phyloP scores from a whole-genome alignment of 768 basidiomycete genomes.

The Tricholoma bakamatsutake region DNA sequence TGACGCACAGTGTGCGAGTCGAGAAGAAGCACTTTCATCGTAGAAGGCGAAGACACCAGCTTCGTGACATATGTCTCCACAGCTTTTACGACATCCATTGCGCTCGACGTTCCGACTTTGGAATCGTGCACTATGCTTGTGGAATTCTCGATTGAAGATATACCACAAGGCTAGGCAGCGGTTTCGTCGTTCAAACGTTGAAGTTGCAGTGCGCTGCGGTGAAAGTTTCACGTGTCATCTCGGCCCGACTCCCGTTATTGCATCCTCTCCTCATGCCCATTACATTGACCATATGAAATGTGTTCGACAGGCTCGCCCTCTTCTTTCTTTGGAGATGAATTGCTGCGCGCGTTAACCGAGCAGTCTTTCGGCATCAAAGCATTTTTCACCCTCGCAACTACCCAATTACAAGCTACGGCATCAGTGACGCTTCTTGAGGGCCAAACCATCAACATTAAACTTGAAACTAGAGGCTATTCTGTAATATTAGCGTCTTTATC shows the following conservation, averaged over 20 bases:
- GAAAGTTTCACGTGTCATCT: slow-evolving; percentile 1
- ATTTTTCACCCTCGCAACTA: slow-evolving; percentile 35
- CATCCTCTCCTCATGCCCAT: neutral
- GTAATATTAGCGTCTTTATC: slow-evolving; percentile 27
- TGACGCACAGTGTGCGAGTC: slow-evolving; percentile 84
- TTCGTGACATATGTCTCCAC: slow-evolving; percentile 91
- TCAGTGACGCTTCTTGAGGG: slow-evolving; percentile 55
- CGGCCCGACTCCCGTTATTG: neutral
- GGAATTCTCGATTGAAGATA: neutral
- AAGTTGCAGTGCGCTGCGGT: too few relatives aligned
- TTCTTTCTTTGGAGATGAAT: slow-evolving; percentile 42
- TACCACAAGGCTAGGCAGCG: neutral
- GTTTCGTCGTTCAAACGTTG: too few relatives aligned
- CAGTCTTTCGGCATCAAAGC: slow-evolving; percentile 50
- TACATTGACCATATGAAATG: slow-evolving; percentile 3
- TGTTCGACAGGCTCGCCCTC: slow-evolving; percentile 14
- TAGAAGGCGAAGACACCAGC: slow-evolving; percentile 75
- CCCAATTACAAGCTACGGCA: slow-evolving; percentile 45
- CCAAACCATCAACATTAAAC: slow-evolving; percentile 34
- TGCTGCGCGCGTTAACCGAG: slow-evolving; percentile 49
- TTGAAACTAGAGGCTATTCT: slow-evolving; percentile 52
- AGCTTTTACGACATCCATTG: slow-evolving; percentile 94
- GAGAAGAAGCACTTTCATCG: slow-evolving; percentile 95
- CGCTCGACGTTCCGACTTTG: neutral
- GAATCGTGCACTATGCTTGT: neutral